Evolutionary conservation across 371 early-diverging fungal genomes (phyloP).

Genomic region (Syncephalastrum contaminatum): DNA sequence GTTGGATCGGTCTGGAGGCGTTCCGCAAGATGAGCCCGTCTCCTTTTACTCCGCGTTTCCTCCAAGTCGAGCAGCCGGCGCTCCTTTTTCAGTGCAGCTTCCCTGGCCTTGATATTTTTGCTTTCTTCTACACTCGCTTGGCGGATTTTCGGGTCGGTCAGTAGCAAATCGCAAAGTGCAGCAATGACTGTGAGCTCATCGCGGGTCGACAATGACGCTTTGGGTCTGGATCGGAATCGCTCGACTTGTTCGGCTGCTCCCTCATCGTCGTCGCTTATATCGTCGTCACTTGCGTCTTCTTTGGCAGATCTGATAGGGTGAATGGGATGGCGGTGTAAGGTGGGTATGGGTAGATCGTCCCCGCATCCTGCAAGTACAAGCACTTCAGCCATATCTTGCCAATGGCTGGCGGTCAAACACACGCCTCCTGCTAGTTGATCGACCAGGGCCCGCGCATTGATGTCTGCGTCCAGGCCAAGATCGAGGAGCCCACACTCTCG

Average conservation of each 20-base stretch:
- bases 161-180: conserved; percentile 22
- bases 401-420: conserved; percentile 24
- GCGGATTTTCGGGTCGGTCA: conserved; percentile 18
- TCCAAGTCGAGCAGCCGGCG: conserved; percentile 14
- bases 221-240: not conserved
- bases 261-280: conserved; percentile 3
- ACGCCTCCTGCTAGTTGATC: too few relatives aligned
- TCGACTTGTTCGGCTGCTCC: not conserved
- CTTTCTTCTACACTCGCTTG: conserved; percentile 10
- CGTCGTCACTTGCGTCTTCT: conserved; percentile 13
- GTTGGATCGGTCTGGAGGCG: conserved; percentile 6
- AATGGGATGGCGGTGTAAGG: conserved; percentile 2
- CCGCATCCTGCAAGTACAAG: conserved; percentile 14
- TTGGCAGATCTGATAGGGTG: not conserved
- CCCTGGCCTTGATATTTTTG: conserved; percentile 15
- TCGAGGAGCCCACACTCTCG: not conserved
- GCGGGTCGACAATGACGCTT: not conserved
- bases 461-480: conserved; percentile 1
- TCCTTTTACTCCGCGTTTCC: conserved; percentile 14
- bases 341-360: conserved; percentile 21
- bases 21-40: conserved; percentile 8
- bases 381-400: conserved; percentile 31
- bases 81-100: conserved; percentile 16
- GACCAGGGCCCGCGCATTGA: too few relatives aligned
- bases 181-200: conserved; percentile 22